phyloP scores from a whole-genome alignment of 306 rosid species.

The Rubus idaeus region DNA sequence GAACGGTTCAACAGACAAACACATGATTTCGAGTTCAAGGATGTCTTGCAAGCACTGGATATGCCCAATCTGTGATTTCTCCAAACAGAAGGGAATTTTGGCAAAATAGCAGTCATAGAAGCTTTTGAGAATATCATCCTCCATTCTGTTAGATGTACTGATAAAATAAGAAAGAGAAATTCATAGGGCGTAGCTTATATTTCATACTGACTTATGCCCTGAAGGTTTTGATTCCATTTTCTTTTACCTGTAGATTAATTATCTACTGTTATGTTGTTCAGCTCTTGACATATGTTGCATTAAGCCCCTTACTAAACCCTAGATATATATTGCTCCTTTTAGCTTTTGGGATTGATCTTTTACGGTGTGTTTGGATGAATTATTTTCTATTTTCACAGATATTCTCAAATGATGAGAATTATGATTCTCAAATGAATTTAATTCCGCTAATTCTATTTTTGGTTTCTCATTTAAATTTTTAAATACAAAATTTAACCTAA shows the following conservation, averaged over 20 bases:
- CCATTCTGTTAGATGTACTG: background rate
- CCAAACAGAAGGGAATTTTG: background rate
- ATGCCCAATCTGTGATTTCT: constrained; percentile 61
- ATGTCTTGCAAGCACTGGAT: constrained; percentile 72
- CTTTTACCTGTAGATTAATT: background rate
- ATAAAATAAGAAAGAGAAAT: background rate
- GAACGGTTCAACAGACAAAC: constrained; percentile 84
- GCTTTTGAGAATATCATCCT: background rate
- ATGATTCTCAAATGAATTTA: too few species aligned
- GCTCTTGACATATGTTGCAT: background rate
- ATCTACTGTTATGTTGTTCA: background rate
- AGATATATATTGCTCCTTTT: too few species aligned
- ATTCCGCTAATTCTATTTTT: too few species aligned
- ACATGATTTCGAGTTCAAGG: constrained; percentile 88
- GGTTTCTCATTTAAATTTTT: too few species aligned
- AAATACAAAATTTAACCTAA: too few species aligned
- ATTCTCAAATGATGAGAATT: too few species aligned
- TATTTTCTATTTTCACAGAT: too few species aligned
- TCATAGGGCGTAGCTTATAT: background rate
- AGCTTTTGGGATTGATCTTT: too few species aligned
- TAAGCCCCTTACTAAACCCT: too few species aligned
- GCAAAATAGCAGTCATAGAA: background rate
- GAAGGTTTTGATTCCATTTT: background rate
- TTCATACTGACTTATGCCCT: background rate
- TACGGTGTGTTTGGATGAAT: too few species aligned